These are phyloP conservation scores for Sistotremastrum suecicum DNA, from an alignment of 768 basidiomycete species.

Conservation along the genomic window DNA sequence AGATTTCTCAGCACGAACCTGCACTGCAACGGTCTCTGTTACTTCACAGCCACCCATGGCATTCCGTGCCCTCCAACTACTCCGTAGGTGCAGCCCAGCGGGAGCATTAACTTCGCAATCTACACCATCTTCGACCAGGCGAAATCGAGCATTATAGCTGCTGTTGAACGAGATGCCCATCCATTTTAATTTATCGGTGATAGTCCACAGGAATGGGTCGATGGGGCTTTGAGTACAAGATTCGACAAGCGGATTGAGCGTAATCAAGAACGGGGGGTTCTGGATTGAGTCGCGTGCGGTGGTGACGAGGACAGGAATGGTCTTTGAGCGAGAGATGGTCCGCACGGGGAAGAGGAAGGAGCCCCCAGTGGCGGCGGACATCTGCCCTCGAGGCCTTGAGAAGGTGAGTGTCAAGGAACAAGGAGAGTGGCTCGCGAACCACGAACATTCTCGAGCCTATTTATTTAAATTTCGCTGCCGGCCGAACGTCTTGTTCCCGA, in stretches of 20 bases:
- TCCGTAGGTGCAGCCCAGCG: not conserved
- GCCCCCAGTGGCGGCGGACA: no score
- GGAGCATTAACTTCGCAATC: constrained; percentile 1
- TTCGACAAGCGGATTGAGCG: constrained; percentile 4
- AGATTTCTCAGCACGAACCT: not conserved
- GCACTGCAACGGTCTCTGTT: not conserved
- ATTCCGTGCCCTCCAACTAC: not conserved
- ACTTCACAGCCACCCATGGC: not conserved
- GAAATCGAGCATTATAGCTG: constrained; percentile 1
- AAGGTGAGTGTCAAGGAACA: no score
- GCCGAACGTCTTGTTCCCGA: no score
- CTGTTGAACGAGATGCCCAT: not conserved
- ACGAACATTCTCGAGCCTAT: no score
- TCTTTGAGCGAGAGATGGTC: no score
- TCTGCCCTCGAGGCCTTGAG: no score
- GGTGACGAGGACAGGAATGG: no score
- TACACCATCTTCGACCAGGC: constrained; percentile 2
- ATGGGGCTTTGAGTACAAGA: not conserved
- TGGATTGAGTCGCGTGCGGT: not conserved
- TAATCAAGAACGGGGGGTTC: constrained; percentile 1
- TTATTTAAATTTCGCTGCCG: no score
- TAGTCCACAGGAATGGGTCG: not conserved
- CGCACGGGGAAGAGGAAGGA: no score
- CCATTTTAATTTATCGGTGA: constrained; percentile 4
- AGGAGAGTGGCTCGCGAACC: no score